Conservation (phyloP, 2,329 filamentous ascomycete genomes). For the Zalaria sp. region DNA sequence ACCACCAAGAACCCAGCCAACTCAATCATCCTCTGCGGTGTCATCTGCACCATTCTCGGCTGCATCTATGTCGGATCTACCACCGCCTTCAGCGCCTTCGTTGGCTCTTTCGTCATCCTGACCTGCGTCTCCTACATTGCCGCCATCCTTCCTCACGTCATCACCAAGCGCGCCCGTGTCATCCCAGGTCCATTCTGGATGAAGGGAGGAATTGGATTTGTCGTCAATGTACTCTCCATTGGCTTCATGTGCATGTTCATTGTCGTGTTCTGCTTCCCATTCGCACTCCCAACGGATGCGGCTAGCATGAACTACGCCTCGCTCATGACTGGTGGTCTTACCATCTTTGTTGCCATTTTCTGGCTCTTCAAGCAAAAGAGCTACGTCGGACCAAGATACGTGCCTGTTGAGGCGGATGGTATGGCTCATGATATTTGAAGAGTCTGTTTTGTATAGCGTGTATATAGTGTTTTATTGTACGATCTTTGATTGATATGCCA, state of each 20-base stretch:
- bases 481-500: no score
- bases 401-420: conserved; percentile 2
- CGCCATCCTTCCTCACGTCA: conserved; percentile 40
- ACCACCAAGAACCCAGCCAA: conserved; percentile 39
- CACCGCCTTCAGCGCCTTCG: conserved; percentile 53
- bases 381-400: conserved; percentile 21
- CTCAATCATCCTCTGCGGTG: conserved; percentile 37
- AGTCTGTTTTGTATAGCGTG: neutral
- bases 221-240: conserved; percentile 38
- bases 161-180: conserved; percentile 26
- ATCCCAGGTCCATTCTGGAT: conserved; percentile 46
- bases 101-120: conserved; percentile 45
- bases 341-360: conserved; percentile 21
- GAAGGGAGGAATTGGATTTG: conserved; percentile 31
- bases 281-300: conserved; percentile 18
- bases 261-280: conserved; percentile 48
- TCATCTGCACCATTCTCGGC: conserved; percentile 42
- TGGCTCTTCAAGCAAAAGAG: conserved; percentile 22
- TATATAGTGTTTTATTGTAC: no score
- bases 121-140: conserved; percentile 45
- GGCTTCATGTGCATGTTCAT: conserved; percentile 46
- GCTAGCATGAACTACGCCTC: conserved; percentile 29
- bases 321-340: conserved; percentile 23
- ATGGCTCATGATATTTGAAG: neutral
- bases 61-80: conserved; percentile 51